Base-by-base conservation (phyloP, 257 asterid species). In the Solanum sparsipilum region DNA sequence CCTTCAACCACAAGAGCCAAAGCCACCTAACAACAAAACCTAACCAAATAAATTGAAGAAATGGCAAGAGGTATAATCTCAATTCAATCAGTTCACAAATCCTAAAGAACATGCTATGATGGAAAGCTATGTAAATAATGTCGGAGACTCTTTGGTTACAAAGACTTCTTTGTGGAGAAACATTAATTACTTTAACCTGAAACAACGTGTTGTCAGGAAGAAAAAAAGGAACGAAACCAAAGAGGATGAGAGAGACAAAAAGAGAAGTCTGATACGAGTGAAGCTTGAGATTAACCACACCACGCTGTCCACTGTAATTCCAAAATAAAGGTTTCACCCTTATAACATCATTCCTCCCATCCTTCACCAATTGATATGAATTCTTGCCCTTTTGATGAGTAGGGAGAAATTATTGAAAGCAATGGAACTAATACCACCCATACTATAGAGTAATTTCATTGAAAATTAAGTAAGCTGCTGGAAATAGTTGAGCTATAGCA, bases 1-100 rank as follows among this genome's bases (percentile, higher is more conserved):
- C 98, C 98, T 83, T 95, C 92, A 90, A 96, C 97, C 73, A 96
- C 95, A 81, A 97, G 96, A 89, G 99, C 98, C 94, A 97, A 91
- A 70, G 98, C 98, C 32, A 96, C 97, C 99, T 97, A 91, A 91
- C 90, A 93, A 87, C 84, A 35, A 27, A 81, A 9, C 85, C 38
- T 81, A 9, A 10, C 85, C 68, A 81, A 27, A 81, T 81, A 44
- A 44, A 11, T 29, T 16, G 41, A 29, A 46, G 85, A 81, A 81
- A 5, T 18, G 9, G 52, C 52, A 52, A 86, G n/a, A 13, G 70
- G 32, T 4, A 13, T 39, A 44, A 67, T 44, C 31, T 25, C 88
- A 86, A 70, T 23, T 36, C 23, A 38, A 9, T 11, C 68, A 39
- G 36, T 41, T 7, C 12, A 39, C 70, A 86, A 52, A 52, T 56